Base-by-base conservation (phyloP, 2,329 filamentous ascomycete species). In the Talaromyces sp. region DNA sequence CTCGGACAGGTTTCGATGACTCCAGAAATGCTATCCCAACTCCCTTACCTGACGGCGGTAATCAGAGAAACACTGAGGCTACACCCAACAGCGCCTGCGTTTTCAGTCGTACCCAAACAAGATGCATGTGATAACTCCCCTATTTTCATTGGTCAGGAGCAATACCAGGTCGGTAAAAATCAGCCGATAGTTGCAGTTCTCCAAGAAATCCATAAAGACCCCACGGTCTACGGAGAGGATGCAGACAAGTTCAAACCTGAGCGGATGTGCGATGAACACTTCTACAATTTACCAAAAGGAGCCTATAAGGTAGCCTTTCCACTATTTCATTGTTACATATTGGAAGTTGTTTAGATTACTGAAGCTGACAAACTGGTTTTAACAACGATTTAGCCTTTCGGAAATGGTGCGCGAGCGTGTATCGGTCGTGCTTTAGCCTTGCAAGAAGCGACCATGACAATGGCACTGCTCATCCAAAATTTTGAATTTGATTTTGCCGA, bases 11-110 rank as follows among this genome's bases (percentile, higher is more conserved):
- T 28, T 8, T 23, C 57, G 14, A 54, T 59, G 40, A 59, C 16
- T 3, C 44, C 36, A 27, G 36, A 53, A 33, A 33, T 52, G 14
- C 9, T 36, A 18, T 27, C 47, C 50, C 18, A 34, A 4, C 47
- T 61, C 61, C 58, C 53, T 23, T 58, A 56, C 40, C 9, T 33
- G 18, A 40, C 36, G 7, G 56, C 56, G 6, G 56, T 58, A 34
- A 47, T 47, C 44, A 23, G 44, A 47, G 44, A 47, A 27, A 27
- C 18, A 9, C 44, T 47, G 8, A 47, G 44, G 10, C 44, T 47
- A 9, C 44, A 47, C 44, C 44, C 44, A 10, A 47, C 44, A 27
- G 44, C 44, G 18, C 44, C 44, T 23, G 44, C 44, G 44, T 47
- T 47, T 18, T 47, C 44, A 10, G 44, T 47, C 12, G 7, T 16